Evolutionary conservation across 192 early-diverging fungal species (phyloP), one percentile per base, ranked within the genome.

Genomic region (Coemansia sp.): DNA sequence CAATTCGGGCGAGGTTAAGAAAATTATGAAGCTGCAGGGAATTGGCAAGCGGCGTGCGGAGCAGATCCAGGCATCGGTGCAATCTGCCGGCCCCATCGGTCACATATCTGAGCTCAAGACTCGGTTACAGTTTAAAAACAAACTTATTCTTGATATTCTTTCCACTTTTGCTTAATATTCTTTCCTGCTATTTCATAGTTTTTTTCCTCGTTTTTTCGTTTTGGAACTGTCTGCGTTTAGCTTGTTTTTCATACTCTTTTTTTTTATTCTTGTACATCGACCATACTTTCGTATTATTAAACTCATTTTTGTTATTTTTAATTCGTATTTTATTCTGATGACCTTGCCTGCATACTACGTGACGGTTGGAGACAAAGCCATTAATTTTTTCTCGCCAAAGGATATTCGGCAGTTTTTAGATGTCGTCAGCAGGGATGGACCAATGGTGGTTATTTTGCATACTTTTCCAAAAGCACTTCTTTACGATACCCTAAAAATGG

Each of bases 21-120:
- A 74, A 49, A 80, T 88, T 22, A 85, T 76, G 71, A 76, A 77
- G 51, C 66, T 88, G 11, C 83, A 85, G 58, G 83, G 82, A 12
- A 85, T 88, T 34, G 87, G 87, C 36, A 85, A 85, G 64, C 82
- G 84, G 7, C 78, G 87, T 5, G 87, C 87, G 2, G 77, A 84
- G 69, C 79, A 83, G 61, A 88, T 88, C 29, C 69, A 83, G 20
- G 82, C 64, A 11, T 73, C 66, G 8, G 71, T 85, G n/a, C 66
- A 72, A 12, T 38, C 33, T 1, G 45, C 69, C 1, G 86, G 86
- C 11, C 80, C 84, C 0, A 59, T 85, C 16, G 59, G 33, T 1
- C 60, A 73, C 22, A 63, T 85, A 4, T 63, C 66, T 2, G 83
- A 85, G 48, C 62, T 85, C 48, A 69, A 67, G 36, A 45, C 48